A percentile compares a stretch with the other conserved stretches of the same genome.
Conservation (phyloP, 1,139 yeast species). For the Nadsonia commutata region DNA sequence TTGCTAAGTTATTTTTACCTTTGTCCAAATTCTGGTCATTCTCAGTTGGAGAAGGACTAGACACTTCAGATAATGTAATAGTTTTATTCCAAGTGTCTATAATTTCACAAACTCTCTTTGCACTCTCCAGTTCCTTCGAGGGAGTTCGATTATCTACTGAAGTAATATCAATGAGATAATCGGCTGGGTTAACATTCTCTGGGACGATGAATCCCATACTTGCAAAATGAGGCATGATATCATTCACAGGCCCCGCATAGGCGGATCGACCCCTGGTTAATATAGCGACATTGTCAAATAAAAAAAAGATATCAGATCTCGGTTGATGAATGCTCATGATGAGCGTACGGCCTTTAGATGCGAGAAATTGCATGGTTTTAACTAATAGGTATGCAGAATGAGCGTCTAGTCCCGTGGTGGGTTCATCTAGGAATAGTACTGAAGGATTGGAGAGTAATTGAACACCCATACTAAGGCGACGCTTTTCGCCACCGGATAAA, state of each 20-base stretch:
- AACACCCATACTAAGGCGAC: conserved; percentile 64
- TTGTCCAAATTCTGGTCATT: conserved; percentile 1
- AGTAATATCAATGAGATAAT: conserved; percentile 52
- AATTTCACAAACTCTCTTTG: conserved; percentile 31
- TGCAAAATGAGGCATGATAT: conserved; percentile 39
- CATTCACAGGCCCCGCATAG: conserved; percentile 38
- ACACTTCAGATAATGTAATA: conserved; percentile 2
- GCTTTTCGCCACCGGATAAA: conserved; percentile 74
- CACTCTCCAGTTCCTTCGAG: conserved; percentile 31
- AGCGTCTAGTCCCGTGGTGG: conserved; percentile 81
- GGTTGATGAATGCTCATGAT: conserved; percentile 78
- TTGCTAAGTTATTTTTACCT: conserved; percentile 32
- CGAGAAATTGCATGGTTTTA: conserved; percentile 42
- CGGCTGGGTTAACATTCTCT: conserved; percentile 41
- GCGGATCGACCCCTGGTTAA: conserved; percentile 51
- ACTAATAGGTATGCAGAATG: conserved; percentile 56
- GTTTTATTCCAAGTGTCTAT: conserved; percentile 35
- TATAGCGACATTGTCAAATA: conserved; percentile 61
- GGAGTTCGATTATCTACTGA: conserved; percentile 43
- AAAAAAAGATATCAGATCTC: conserved; percentile 52
- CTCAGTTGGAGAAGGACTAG: neutral
- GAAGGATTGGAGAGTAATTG: conserved; percentile 69
- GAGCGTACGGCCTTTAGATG: conserved; percentile 54
- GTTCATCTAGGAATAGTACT: conserved; percentile 67
- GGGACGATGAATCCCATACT: conserved; percentile 33